Conservation (phyloP, 2,329 filamentous ascomycete genomes). For the Trichoderma pleuroti region DNA sequence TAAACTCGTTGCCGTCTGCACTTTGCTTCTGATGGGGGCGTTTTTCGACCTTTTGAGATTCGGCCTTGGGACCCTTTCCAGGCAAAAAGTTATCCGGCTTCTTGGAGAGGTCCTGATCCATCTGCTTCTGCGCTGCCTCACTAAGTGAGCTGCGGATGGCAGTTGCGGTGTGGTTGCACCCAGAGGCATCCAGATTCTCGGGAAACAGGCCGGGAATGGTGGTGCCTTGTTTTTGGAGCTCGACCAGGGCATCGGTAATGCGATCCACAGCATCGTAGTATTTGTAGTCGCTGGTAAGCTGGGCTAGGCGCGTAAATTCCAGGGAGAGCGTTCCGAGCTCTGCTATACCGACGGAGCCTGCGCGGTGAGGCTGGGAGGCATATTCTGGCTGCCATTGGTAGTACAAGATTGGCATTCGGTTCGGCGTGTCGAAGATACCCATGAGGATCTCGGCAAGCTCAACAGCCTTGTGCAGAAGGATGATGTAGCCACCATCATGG, state of each 20-base stretch:
- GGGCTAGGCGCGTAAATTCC: slow-evolving; percentile 86
- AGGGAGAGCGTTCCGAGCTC: slow-evolving; percentile 77
- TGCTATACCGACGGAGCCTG: slow-evolving; percentile 56
- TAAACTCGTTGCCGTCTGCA: slow-evolving; percentile 9
- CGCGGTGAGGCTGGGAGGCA: slow-evolving; percentile 61
- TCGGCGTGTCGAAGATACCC: slow-evolving; percentile 84
- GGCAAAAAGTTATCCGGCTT: slow-evolving; percentile 29
- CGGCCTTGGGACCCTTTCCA: neutral
- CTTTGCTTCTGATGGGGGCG: neutral
- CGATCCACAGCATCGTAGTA: slow-evolving; percentile 90
- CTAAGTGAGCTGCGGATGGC: slow-evolving; percentile 30
- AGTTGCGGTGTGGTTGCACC: slow-evolving; percentile 62
- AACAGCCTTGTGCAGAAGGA: slow-evolving; percentile 72
- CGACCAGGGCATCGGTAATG: slow-evolving; percentile 75
- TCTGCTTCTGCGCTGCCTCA: slow-evolving; percentile 34
- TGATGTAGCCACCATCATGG: slow-evolving; percentile 51
- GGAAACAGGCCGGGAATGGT: slow-evolving; percentile 78
- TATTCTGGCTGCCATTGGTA: slow-evolving; percentile 71
- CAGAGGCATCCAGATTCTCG: slow-evolving; percentile 70
- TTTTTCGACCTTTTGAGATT: neutral
- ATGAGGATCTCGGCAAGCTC: slow-evolving; percentile 79
- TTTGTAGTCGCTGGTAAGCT: slow-evolving; percentile 74
- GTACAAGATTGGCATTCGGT: slow-evolving; percentile 82
- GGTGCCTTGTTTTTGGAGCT: slow-evolving; percentile 67
- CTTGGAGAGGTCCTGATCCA: slow-evolving; percentile 30